Evolutionary conservation across 352 stramenopile genomes (phyloP).

Genomic region (Nothophytophthora sp.): DNA sequence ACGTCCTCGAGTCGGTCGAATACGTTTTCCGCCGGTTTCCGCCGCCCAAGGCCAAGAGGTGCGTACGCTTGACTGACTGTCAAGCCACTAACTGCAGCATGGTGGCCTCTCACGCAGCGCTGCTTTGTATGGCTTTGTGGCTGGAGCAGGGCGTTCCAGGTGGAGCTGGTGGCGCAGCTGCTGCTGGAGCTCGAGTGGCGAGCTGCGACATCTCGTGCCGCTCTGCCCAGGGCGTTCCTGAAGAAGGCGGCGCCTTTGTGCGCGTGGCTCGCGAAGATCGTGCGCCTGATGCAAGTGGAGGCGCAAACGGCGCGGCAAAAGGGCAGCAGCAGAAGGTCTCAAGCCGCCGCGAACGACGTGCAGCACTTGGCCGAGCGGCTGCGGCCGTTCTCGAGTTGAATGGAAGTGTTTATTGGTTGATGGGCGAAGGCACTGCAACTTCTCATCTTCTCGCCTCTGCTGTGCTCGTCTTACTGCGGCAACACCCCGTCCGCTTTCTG

Average conservation of each 20-base stretch:
- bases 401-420: background rate
- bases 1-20: conserved; percentile 58
- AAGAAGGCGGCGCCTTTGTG: conserved; percentile 19
- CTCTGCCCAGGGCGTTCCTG: conserved; percentile 26
- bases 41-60: conserved; percentile 38
- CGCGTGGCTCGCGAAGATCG: conserved; percentile 59
- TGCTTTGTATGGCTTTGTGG: background rate
- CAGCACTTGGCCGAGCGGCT: conserved; percentile 29
- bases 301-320: conserved; percentile 23
- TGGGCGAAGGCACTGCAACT: background rate
- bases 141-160: conserved; percentile 46
- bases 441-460: background rate
- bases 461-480: conserved; percentile 26
- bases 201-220: no score
- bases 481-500: conserved; percentile 78
- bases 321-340: conserved; percentile 5
- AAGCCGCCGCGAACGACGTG: conserved; percentile 25
- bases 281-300: conserved; percentile 53
- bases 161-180: conserved; percentile 50
- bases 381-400: conserved; percentile 11
- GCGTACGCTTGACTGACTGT: no score
- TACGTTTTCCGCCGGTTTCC: conserved; percentile 61
- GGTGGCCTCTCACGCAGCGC: no score
- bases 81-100: no score
- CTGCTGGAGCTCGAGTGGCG: conserved; percentile 60